Conservation (phyloP, 805 yeast species). For the Lachancea lanzarotensis region DNA sequence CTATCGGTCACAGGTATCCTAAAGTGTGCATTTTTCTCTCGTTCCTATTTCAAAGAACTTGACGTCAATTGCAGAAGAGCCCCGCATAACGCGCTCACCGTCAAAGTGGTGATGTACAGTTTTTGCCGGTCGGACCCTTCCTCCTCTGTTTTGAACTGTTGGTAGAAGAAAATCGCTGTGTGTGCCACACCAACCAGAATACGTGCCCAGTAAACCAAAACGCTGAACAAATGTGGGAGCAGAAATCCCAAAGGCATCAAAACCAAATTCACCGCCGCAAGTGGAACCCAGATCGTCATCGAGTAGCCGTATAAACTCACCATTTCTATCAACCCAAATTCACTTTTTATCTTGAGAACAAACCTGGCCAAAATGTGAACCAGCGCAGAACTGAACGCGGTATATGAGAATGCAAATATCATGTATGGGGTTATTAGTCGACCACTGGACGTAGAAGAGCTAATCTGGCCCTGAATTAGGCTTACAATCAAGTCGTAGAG, state of each 20-base stretch:
- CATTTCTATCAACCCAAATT: conserved; percentile 49
- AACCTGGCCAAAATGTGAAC: conserved; percentile 49
- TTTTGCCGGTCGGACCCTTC: background rate
- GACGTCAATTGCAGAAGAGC: background rate
- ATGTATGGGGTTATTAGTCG: conserved; percentile 54
- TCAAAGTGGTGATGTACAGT: background rate
- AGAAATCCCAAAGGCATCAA: background rate
- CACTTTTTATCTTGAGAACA: conserved; percentile 44
- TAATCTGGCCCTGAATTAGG: conserved; percentile 20
- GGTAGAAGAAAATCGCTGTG: conserved; percentile 3
- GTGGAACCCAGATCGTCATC: conserved; percentile 79
- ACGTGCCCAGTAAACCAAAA: background rate
- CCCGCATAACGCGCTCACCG: background rate
- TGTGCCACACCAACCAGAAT: background rate
- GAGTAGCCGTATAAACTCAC: conserved; percentile 82
- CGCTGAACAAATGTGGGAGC: background rate
- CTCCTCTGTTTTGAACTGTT: background rate
- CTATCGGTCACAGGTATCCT: too few relatives aligned
- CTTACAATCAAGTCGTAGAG: conserved; percentile 43
- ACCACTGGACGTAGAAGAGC: conserved; percentile 46
- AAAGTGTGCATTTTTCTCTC: background rate
- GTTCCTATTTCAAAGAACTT: background rate
- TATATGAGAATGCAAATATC: conserved; percentile 69
- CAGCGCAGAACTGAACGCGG: conserved; percentile 53
- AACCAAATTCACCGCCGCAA: conserved; percentile 38